A percentile compares a stretch with the other conserved stretches of the same genome.
Conservation (phyloP, 208 protist species). For the Tetramitus jugosus region DNA sequence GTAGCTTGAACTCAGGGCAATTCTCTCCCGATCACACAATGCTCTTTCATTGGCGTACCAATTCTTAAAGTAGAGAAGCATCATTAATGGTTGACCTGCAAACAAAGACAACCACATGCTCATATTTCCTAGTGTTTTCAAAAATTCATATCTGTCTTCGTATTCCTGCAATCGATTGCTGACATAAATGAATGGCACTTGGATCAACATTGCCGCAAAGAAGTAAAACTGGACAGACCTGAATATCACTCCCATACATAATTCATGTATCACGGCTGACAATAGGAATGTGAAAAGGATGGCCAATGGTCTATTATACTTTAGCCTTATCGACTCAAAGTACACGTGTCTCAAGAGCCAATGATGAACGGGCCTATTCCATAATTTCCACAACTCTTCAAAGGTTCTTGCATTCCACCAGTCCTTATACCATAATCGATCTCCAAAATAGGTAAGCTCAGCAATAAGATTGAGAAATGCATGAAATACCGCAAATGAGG, state of each 20-base stretch:
- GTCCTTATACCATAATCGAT: conserved; percentile 31
- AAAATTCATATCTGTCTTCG: neutral
- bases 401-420: conserved; percentile 35
- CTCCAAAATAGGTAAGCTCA: conserved; percentile 28
- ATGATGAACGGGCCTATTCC: conserved; percentile 26
- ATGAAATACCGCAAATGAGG: conserved; percentile 28
- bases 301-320: neutral
- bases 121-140: conserved; percentile 8
- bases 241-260: conserved; percentile 11
- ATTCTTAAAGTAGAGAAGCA: conserved; percentile 2
- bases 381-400: conserved; percentile 28
- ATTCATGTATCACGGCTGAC: conserved; percentile 9
- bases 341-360: conserved; percentile 14
- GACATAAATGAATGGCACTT: neutral
- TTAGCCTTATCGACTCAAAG: neutral
- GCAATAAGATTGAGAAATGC: conserved; percentile 30
- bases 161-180: neutral
- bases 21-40: no score
- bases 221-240: neutral
- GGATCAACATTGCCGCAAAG: neutral
- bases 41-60: no score
- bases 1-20: no score
- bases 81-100: neutral
- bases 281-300: neutral
- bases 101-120: conserved; percentile 12